Conservation (phyloP, 1,139 yeast species). For the Kluyveromyces sp. region DNA sequence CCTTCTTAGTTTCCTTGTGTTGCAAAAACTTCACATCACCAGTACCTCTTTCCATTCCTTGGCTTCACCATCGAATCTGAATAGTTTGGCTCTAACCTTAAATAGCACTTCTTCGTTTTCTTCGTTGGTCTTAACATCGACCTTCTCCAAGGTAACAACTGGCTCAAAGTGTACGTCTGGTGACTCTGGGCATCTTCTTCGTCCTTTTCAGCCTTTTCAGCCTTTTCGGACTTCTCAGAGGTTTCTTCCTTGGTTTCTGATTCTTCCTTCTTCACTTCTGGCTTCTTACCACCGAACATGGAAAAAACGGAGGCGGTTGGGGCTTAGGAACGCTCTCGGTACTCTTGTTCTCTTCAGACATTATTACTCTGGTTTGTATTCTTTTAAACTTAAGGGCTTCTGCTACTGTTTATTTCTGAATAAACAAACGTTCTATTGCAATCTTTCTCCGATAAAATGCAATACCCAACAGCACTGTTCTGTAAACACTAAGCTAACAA, state of each 20-base stretch:
- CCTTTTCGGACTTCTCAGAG: slow-evolving; percentile 17
- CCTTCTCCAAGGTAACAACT: slow-evolving; percentile 86
- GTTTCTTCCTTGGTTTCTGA: slow-evolving; percentile 18
- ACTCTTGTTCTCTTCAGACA: slow-evolving; percentile 28
- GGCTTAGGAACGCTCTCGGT: slow-evolving; percentile 26
- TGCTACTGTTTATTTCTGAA: too few species aligned
- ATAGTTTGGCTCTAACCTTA: slow-evolving; percentile 91
- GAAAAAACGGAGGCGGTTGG: slow-evolving; percentile 78
- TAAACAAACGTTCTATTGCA: too few species aligned
- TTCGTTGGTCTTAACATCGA: slow-evolving; percentile 94
- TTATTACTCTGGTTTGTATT: slow-evolving; percentile 7
- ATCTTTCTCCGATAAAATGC: too few species aligned
- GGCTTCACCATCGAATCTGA: slow-evolving; percentile 73
- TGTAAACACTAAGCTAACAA: too few species aligned
- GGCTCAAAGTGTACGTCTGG: slow-evolving; percentile 97
- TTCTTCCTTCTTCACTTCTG: slow-evolving; percentile 44
- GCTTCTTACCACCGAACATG: slow-evolving; percentile 83
- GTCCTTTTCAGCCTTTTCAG: slow-evolving; percentile 30
- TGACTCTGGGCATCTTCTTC: slow-evolving; percentile 69
- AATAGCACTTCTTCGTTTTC: slow-evolving; percentile 85
- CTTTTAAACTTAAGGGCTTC: not conserved
- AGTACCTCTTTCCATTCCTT: slow-evolving; percentile 99
- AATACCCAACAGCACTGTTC: too few species aligned
- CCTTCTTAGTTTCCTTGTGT: slow-evolving; percentile 74
- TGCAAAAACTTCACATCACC: slow-evolving; percentile 95